These are phyloP conservation scores for Myriosclerotinia curreyana DNA, from an alignment of 2,329 filamentous ascomycete species.

Conservation along the genomic window DNA sequence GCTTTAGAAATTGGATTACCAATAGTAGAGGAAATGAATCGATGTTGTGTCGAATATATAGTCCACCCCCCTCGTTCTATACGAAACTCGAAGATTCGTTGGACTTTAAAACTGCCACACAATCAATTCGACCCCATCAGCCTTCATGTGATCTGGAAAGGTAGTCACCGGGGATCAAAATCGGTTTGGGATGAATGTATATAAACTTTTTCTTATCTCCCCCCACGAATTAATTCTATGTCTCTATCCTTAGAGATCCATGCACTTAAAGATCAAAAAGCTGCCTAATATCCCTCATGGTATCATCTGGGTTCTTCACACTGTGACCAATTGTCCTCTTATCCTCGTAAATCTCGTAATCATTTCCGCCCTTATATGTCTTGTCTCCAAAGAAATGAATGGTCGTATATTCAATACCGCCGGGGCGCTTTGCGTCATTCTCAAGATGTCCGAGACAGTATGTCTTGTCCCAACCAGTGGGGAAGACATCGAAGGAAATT, in stretches of 20 bases:
- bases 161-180: neutral
- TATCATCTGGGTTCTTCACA: conserved; percentile 79
- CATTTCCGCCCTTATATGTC: conserved; percentile 85
- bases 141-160: neutral
- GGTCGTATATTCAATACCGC: conserved; percentile 73
- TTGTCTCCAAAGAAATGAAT: conserved; percentile 99
- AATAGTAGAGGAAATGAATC: neutral
- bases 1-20: neutral
- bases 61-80: neutral
- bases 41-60: neutral
- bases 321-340: conserved; percentile 78
- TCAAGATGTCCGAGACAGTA: conserved; percentile 91
- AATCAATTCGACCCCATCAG: neutral
- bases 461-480: conserved; percentile 96
- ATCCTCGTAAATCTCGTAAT: conserved; percentile 90
- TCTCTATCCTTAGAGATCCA: neutral
- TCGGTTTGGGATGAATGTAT: neutral
- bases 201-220: neutral
- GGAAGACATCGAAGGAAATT: conserved; percentile 98
- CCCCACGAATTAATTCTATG: conserved; percentile 4
- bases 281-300: conserved; percentile 74
- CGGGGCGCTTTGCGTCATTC: conserved; percentile 67
- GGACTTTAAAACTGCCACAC: no score
- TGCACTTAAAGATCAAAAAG: conserved; percentile 62
- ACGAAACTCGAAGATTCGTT: no score